phyloP scores from a whole-genome alignment of 495 filamentous ascomycete genomes.

The Penicillium crystallinum region DNA sequence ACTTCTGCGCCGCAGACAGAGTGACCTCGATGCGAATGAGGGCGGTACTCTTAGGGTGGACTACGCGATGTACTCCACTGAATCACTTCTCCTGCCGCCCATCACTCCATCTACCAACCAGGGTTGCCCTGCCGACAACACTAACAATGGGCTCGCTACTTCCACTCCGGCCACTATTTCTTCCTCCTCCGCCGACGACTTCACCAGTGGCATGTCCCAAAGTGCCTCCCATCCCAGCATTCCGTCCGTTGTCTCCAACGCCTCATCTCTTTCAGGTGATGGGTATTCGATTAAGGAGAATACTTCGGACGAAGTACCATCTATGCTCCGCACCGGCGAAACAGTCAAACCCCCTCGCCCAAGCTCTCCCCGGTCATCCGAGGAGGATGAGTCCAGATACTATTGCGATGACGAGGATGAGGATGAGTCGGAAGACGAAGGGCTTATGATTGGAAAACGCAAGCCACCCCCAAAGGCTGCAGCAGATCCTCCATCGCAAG shows the following conservation, averaged over 20 bases:
- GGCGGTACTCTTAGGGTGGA: constrained; percentile 24
- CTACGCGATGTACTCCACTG: constrained; percentile 25
- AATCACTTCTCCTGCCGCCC: constrained; percentile 15
- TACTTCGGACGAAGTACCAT: constrained; percentile 34
- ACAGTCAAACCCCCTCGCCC: constrained; percentile 35
- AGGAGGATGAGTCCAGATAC: constrained; percentile 41
- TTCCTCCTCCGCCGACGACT: constrained; percentile 47
- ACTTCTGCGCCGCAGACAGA: constrained; percentile 31
- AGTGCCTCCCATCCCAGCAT: constrained; percentile 71
- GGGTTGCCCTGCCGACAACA: constrained; percentile 41
- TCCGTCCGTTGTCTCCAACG: constrained; percentile 70
- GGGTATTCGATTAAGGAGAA: constrained; percentile 23
- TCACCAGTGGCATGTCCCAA: constrained; percentile 53
- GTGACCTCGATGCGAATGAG: constrained; percentile 27
- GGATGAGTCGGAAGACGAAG: constrained; percentile 49
- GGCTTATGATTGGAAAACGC: constrained; percentile 40
- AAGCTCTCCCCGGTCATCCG: constrained; percentile 19
- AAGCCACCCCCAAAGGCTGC: constrained; percentile 24
- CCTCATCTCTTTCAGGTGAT: constrained; percentile 69
- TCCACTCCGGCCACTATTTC: constrained; percentile 52
- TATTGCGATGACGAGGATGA: constrained; percentile 46
- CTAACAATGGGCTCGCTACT: constrained; percentile 42
- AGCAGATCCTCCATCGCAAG: constrained; percentile 4
- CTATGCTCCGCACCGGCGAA: constrained; percentile 43
- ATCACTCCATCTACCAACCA: constrained; percentile 46